Evolutionary conservation across 768 basidiomycete genomes (phyloP).

Genomic region (Myochromella boudieri): DNA sequence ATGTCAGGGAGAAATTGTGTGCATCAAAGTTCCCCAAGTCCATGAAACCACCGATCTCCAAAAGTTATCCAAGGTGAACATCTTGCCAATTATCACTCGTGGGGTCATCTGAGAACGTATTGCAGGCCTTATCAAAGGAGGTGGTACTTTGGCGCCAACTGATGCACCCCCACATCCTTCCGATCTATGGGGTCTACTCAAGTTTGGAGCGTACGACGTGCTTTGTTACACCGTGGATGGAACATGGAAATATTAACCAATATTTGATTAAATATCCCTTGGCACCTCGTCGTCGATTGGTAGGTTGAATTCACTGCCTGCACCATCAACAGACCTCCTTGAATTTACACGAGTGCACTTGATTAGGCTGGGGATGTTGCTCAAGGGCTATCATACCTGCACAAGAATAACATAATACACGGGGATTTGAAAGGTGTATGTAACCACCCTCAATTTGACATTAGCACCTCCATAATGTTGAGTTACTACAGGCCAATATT

Average conservation of each 20-base stretch:
- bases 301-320: not conserved
- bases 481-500: conserved; percentile 9
- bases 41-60: not conserved
- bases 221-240: conserved; percentile 11
- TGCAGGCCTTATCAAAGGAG: too few relatives aligned
- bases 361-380: not conserved
- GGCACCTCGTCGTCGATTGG: not conserved
- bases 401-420: too few relatives aligned
- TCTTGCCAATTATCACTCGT: not conserved
- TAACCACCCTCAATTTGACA: conserved; percentile 4
- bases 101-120: too few relatives aligned
- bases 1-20: not conserved
- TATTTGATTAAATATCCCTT: not conserved
- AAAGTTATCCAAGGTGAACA: not conserved
- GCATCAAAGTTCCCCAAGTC: not conserved
- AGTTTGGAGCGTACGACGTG: not conserved
- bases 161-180: too few relatives aligned
- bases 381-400: too few relatives aligned
- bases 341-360: not conserved
- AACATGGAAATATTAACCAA: conserved; percentile 4
- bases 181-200: conserved; percentile 6
- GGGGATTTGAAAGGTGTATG: too few relatives aligned
- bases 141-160: too few relatives aligned
- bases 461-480: not conserved
- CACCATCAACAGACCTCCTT: not conserved